These are phyloP conservation scores for Stemphylium beticola DNA, from an alignment of 2,329 filamentous ascomycete genomes.

Conservation along the genomic window DNA sequence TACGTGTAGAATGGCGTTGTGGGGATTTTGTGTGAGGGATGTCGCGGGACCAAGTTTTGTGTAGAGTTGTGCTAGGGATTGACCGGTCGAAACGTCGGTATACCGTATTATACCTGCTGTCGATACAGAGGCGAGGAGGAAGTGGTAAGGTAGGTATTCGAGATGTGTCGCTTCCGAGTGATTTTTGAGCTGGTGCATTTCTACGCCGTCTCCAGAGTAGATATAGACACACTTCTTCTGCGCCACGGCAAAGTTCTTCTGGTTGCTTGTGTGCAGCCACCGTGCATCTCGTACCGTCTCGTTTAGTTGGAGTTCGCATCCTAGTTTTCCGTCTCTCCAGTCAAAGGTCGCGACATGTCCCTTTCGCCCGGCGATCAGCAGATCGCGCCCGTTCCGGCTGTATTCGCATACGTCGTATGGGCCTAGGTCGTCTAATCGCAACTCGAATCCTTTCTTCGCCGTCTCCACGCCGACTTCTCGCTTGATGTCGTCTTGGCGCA, in stretches of 20 bases:
- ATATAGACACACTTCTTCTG: slow-evolving; percentile 98
- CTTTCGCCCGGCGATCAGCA: slow-evolving; percentile 86
- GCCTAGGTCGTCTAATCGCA: slow-evolving; percentile 77
- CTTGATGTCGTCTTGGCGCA: slow-evolving; percentile 85
- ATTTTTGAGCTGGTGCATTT: slow-evolving; percentile 88
- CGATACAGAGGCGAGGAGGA: slow-evolving; percentile 86
- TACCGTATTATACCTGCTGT: slow-evolving; percentile 84
- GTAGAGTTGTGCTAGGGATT: slow-evolving; percentile 82
- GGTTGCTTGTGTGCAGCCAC: slow-evolving; percentile 82
- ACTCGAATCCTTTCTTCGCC: slow-evolving; percentile 90
- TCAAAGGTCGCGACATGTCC: slow-evolving; percentile 97
- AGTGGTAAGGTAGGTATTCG: slow-evolving; percentile 96
- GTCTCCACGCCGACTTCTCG: slow-evolving; percentile 78
- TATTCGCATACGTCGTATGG: slow-evolving; percentile 91
- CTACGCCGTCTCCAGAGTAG: slow-evolving; percentile 88
- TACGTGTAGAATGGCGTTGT: slow-evolving; percentile 89
- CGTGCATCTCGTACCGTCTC: slow-evolving; percentile 89
- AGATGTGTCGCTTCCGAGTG: slow-evolving; percentile 91
- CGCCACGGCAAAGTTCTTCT: slow-evolving; percentile 91
- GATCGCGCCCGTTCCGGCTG: slow-evolving; percentile 82
- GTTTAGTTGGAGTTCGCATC: slow-evolving; percentile 86
- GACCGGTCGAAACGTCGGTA: slow-evolving; percentile 91
- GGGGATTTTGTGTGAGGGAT: slow-evolving; percentile 84
- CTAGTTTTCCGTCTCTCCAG: slow-evolving; percentile 89
- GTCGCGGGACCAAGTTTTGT: slow-evolving; percentile 85